A percentile compares a stretch with the other conserved stretches of the same genome.
Evolutionary conservation across 805 yeast species (phyloP).

Genomic region (Candida xiaguanensis): DNA sequence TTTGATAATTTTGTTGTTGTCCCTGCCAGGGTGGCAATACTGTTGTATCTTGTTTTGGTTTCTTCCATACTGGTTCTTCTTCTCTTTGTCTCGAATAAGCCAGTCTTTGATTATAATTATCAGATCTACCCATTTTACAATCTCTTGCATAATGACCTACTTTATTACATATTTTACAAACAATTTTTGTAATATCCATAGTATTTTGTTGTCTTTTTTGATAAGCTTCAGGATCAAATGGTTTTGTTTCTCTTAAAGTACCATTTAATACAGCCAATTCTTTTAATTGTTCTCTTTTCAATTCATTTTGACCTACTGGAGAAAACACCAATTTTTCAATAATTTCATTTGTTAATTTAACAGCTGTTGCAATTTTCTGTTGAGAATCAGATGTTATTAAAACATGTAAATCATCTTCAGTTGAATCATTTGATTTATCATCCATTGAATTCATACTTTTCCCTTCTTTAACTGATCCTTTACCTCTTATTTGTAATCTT

Average conservation of each 20-base stretch:
- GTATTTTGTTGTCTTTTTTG: slow-evolving; percentile 18
- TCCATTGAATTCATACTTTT: slow-evolving; percentile 51
- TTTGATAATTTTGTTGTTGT: not conserved
- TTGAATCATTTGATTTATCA: slow-evolving; percentile 15
- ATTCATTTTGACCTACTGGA: slow-evolving; percentile 91
- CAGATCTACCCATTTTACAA: slow-evolving; percentile 48
- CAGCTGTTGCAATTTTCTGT: slow-evolving; percentile 72
- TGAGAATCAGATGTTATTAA: slow-evolving; percentile 78
- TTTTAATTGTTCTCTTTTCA: slow-evolving; percentile 84
- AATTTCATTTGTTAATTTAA: slow-evolving; percentile 67
- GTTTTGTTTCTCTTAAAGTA: slow-evolving; percentile 76
- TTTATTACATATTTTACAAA: slow-evolving; percentile 76
- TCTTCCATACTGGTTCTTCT: slow-evolving; percentile 20
- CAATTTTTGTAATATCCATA: slow-evolving; percentile 50
- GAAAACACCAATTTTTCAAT: slow-evolving; percentile 80
- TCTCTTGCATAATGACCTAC: slow-evolving; percentile 87
- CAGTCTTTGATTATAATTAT: not conserved
- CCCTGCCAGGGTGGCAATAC: slow-evolving; percentile 6
- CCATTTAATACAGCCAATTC: slow-evolving; percentile 94
- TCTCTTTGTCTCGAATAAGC: not conserved
- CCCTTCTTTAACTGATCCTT: slow-evolving; percentile 95
- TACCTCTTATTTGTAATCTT: slow-evolving; percentile 84
- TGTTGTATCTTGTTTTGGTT: slow-evolving; percentile 15
- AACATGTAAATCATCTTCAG: slow-evolving; percentile 80
- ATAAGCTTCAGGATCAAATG: slow-evolving; percentile 43